Conservation (phyloP, 352 stramenopile genomes). For the Phytophthora constricta region DNA sequence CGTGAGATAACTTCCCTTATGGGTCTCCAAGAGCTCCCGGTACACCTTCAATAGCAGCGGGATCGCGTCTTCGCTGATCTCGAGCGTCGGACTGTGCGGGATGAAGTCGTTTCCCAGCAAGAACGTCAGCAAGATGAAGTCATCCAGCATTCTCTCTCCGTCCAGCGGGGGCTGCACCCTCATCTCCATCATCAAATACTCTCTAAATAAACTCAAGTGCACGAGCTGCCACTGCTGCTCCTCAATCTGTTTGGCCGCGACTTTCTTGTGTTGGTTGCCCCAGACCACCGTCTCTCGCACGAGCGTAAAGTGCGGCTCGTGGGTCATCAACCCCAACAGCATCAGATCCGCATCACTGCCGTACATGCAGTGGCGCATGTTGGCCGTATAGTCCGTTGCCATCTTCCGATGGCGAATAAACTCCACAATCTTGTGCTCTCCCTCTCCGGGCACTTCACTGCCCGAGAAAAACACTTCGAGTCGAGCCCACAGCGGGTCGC, state of each 20-base stretch:
- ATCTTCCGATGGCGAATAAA: conserved; percentile 96
- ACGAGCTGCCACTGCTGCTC: conserved; percentile 98
- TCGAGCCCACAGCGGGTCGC: conserved; percentile 95
- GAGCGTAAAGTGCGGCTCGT: conserved; percentile 99
- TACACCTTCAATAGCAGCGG: conserved; percentile 94
- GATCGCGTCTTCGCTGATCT: conserved; percentile 99
- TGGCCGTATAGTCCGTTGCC: conserved; percentile 92
- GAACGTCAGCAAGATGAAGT: conserved; percentile 99
- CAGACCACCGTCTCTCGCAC: conserved; percentile 99
- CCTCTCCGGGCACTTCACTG: conserved; percentile 98
- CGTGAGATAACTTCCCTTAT: conserved; percentile 94
- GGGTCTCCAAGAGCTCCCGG: conserved; percentile 86
- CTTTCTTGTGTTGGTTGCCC: conserved; percentile 63
- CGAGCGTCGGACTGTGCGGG: conserved; percentile 97
- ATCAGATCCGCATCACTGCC: conserved; percentile 99
- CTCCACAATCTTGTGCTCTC: conserved; percentile 99
- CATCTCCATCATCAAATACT: conserved; percentile 99
- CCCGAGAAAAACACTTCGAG: conserved; percentile 98
- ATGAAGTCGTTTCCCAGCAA: conserved; percentile 99
- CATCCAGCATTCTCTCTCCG: conserved; percentile 97
- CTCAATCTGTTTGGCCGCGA: conserved; percentile 91
- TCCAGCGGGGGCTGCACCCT: conserved; percentile 56
- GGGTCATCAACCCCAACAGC: conserved; percentile 97
- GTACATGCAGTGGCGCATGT: conserved; percentile 98
- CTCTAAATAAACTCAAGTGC: conserved; percentile 96